Conservation (phyloP, 192 early-diverging fungal species). For the Mortierella antarctica region DNA sequence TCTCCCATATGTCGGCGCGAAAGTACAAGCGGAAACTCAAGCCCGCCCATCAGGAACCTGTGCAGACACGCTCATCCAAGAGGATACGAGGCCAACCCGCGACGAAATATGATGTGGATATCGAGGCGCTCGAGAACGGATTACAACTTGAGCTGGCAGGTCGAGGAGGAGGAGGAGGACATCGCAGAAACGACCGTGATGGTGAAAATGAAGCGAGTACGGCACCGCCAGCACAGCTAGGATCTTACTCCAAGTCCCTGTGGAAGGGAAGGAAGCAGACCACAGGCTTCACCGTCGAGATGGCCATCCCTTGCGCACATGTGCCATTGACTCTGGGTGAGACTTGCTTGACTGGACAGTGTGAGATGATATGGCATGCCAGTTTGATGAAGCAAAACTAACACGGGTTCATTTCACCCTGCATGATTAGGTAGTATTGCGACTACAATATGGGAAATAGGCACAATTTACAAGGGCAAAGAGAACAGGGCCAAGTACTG, state of each 20-base stretch:
- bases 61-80: conserved; percentile 31
- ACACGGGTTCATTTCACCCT: background rate
- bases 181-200: background rate
- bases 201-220: background rate
- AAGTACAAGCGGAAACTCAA: conserved; percentile 5
- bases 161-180: background rate
- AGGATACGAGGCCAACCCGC: conserved; percentile 48
- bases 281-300: conserved; percentile 11
- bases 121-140: conserved; percentile 33
- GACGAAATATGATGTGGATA: conserved; percentile 13
- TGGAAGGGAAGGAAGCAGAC: conserved; percentile 48
- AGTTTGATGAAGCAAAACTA: background rate
- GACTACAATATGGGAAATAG: conserved; percentile 64
- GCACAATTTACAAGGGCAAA: conserved; percentile 52
- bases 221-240: conserved; percentile 11
- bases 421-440: conserved; percentile 54
- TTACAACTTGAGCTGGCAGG: background rate
- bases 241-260: conserved; percentile 17
- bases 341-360: background rate
- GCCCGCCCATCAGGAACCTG: background rate
- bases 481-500: conserved; percentile 56
- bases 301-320: conserved; percentile 28
- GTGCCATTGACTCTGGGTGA: conserved; percentile 59
- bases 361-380: too few relatives aligned
- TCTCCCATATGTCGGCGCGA: too few relatives aligned